Base-by-base conservation (phyloP, 169 alveolate genomes). In the Eimeria acervulina region DNA sequence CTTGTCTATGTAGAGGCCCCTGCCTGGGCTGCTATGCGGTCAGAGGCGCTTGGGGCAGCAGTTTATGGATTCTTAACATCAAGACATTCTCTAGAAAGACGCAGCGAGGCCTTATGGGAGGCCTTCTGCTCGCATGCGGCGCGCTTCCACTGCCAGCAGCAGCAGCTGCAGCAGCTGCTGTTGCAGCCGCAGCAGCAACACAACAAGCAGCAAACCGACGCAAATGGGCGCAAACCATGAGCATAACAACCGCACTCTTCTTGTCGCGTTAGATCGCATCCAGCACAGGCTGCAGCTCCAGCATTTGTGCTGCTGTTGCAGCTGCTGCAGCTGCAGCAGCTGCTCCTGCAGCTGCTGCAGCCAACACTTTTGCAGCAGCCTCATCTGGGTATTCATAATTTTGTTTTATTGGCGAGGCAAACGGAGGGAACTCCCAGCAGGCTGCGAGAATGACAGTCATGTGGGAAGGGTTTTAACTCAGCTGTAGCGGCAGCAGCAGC, bases 121-220 rank as follows among this genome's bases (percentile, higher is more conserved):
- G 90, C 90, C 42, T 81, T 81, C 66, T 81, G 90, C 66, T 26
- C 72, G 2, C 90, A 81, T 81, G 90, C 90, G 3, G 90, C 90
- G 7, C 70, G 90, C 44, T 81, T 81, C 44, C 90, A 81, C 72
- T 81, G 90, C 33, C 63, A 47, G 90, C 90, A 81, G 72, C 90
- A 81, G 68, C 90, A 28, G 19, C 40, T 81, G 63, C 63, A 81
- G 28, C 90, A 28, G n/a, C 44, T 17, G 44, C 63, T 44, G 72
- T 72, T n/a, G 72, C 90, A 81, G n/a, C 47, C 21, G 84, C 84
- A 33, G 84, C 84, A 72, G 52, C 84, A 72, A 15, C 55, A 36
- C 36, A 21, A 19, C 55, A 36, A 74, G 23, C 85, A 36, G 33
- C 55, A 74, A 59, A 36, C 51, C n/a, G 85, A 74, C 38, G 61